Percentiles rank a stretch among this genome's conserved stretches.
These are phyloP conservation scores for Helicosporidium sp. DNA, from an alignment of 139 green algal genomes.

Conservation along the genomic window DNA sequence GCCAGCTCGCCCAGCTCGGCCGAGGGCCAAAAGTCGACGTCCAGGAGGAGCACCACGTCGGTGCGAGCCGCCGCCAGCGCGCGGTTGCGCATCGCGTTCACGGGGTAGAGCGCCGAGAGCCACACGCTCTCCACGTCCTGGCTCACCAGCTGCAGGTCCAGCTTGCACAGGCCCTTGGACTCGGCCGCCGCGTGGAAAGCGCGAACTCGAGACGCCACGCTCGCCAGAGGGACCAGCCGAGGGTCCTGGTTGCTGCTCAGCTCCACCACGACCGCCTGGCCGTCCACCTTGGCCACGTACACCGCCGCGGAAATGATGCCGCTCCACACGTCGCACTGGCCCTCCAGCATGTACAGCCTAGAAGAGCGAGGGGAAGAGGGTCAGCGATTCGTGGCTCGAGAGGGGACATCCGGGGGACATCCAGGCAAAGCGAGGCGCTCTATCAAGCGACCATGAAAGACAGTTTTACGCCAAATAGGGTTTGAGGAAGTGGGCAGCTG, in stretches of 20 bases:
- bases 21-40: slow-evolving; percentile 25
- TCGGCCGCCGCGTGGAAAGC: background rate
- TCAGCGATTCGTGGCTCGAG: no score
- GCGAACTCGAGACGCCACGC: slow-evolving; percentile 2
- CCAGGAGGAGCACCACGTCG: slow-evolving; percentile 22
- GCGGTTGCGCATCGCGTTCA: slow-evolving; percentile 27
- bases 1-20: slow-evolving; percentile 20
- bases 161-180: slow-evolving; percentile 17
- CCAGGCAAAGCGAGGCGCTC: no score
- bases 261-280: slow-evolving; percentile 15
- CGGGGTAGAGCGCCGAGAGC: slow-evolving; percentile 22
- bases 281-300: slow-evolving; percentile 23
- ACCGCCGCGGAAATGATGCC: slow-evolving; percentile 30
- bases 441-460: no score
- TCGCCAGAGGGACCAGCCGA: slow-evolving; percentile 9
- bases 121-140: slow-evolving; percentile 21
- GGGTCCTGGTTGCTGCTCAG: slow-evolving; percentile 25
- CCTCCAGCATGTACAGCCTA: slow-evolving; percentile 30
- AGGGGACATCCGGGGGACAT: no score
- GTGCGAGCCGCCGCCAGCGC: slow-evolving; percentile 18
- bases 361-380: no score
- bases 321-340: slow-evolving; percentile 28
- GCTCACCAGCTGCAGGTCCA: slow-evolving; percentile 21
- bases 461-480: no score
- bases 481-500: background rate